phyloP scores from a whole-genome alignment of 352 stramenopile genomes.

The Sclerospora graminicola region DNA sequence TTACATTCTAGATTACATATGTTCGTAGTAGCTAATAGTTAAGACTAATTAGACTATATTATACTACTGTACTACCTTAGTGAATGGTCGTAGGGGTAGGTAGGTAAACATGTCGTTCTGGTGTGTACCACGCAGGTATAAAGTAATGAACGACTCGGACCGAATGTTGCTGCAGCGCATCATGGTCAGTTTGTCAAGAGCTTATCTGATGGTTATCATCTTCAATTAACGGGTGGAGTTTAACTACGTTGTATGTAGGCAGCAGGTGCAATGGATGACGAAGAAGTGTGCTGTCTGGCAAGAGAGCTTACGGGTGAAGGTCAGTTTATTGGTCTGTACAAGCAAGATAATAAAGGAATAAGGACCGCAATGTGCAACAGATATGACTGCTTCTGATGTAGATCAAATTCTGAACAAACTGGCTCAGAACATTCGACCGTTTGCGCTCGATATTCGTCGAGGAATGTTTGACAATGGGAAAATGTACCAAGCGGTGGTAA shows the following conservation, averaged over 20 bases:
- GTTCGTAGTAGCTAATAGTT: too few species aligned
- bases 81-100: too few species aligned
- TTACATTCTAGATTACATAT: too few species aligned
- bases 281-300: slow-evolving; percentile 38
- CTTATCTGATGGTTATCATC: not conserved
- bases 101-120: not conserved
- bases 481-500: slow-evolving; percentile 71
- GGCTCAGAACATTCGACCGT: slow-evolving; percentile 40
- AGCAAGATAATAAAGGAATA: not conserved
- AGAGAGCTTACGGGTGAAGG: slow-evolving; percentile 58
- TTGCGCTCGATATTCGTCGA: slow-evolving; percentile 63
- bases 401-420: slow-evolving; percentile 60
- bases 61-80: too few species aligned
- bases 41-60: too few species aligned
- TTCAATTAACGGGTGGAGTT: not conserved
- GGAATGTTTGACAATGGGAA: slow-evolving; percentile 77
- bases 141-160: slow-evolving; percentile 40
- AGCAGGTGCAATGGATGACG: slow-evolving; percentile 55
- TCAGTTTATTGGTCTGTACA: slow-evolving; percentile 8
- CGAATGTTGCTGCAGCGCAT: slow-evolving; percentile 71
- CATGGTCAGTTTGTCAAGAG: slow-evolving; percentile 30
- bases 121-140: not conserved
- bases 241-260: slow-evolving; percentile 22
- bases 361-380: slow-evolving; percentile 8
- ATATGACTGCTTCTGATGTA: slow-evolving; percentile 39